Evolutionary conservation across 2,329 filamentous ascomycete species (phyloP).

Genomic region (Cladobotryum mycophilum): DNA sequence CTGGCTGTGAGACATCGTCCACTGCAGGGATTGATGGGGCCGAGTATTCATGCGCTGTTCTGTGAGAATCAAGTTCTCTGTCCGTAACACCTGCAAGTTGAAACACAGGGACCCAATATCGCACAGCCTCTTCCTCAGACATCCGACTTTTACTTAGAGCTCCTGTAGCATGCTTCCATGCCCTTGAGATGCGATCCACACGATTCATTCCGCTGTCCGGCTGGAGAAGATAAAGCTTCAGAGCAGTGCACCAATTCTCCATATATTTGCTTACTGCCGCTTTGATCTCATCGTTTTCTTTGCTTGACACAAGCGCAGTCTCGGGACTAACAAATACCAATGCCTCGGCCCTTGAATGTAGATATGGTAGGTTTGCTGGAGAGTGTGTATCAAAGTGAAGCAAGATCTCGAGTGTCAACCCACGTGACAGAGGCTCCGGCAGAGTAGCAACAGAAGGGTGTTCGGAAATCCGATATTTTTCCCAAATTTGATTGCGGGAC

Average conservation of each 20-base stretch:
- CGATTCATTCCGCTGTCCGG: neutral
- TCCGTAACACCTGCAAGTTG: neutral
- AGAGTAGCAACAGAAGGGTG: constrained; percentile 3
- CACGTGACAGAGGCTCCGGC: constrained; percentile 1
- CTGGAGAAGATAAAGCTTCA: constrained; percentile 1
- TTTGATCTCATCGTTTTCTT: neutral
- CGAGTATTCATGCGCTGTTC: neutral
- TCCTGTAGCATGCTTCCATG: constrained; percentile 4
- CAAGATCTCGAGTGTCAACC: constrained; percentile 4
- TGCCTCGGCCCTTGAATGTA: neutral
- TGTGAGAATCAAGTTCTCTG: constrained; percentile 1
- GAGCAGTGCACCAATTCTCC: constrained; percentile 1
- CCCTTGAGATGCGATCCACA: neutral
- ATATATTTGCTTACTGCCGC: constrained; percentile 1
- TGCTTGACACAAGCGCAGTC: neutral
- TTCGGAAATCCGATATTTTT: neutral
- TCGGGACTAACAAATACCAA: neutral
- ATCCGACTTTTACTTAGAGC: constrained; percentile 4
- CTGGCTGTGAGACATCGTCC: neutral
- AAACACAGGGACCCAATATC: constrained; percentile 5
- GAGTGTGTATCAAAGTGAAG: neutral
- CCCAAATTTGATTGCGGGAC: neutral
- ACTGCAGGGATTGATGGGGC: neutral
- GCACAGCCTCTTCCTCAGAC: constrained; percentile 4
- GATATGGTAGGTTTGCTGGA: neutral